These are phyloP conservation scores for Vachellia pachyceras DNA, from an alignment of 306 rosid species.

Conservation along the genomic window DNA sequence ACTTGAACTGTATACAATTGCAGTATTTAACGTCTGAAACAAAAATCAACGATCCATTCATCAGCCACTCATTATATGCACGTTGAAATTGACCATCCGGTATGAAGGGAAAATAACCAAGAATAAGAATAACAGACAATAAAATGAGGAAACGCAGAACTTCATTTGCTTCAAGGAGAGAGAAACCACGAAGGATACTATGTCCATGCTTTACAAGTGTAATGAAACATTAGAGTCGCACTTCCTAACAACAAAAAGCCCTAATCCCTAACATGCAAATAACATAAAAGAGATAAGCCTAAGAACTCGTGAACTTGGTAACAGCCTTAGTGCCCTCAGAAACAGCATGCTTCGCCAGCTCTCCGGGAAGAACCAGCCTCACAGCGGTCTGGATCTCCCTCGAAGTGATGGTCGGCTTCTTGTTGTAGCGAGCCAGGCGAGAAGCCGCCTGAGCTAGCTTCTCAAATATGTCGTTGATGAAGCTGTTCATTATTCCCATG, in stretches of 20 bases:
- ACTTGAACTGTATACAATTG: not conserved
- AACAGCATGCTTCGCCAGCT: conserved; percentile 64
- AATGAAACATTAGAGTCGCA: not conserved
- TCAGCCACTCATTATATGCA: not conserved
- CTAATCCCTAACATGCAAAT: not conserved
- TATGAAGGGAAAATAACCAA: not conserved
- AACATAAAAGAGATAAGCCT: not conserved
- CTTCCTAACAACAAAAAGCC: not conserved
- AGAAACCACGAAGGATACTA: not conserved
- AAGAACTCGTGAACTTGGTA: conserved; percentile 66
- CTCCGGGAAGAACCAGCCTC: conserved; percentile 62
- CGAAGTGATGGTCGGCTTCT: conserved; percentile 66
- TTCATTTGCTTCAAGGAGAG: not conserved
- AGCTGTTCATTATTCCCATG: conserved; percentile 70
- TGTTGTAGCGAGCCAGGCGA: conserved; percentile 59
- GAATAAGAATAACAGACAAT: not conserved
- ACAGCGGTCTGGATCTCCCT: conserved; percentile 70
- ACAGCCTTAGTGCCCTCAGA: conserved; percentile 74
- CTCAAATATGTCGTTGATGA: conserved; percentile 69
- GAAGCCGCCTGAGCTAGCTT: conserved; percentile 64
- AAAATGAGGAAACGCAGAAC: not conserved
- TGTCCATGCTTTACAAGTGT: not conserved
- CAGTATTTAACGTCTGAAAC: not conserved
- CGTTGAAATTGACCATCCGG: not conserved
- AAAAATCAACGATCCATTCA: not conserved